A percentile compares a stretch with the other conserved stretches of the same genome.
phyloP scores from a whole-genome alignment of 768 basidiomycete genomes.

The Hericium rajendrae region DNA sequence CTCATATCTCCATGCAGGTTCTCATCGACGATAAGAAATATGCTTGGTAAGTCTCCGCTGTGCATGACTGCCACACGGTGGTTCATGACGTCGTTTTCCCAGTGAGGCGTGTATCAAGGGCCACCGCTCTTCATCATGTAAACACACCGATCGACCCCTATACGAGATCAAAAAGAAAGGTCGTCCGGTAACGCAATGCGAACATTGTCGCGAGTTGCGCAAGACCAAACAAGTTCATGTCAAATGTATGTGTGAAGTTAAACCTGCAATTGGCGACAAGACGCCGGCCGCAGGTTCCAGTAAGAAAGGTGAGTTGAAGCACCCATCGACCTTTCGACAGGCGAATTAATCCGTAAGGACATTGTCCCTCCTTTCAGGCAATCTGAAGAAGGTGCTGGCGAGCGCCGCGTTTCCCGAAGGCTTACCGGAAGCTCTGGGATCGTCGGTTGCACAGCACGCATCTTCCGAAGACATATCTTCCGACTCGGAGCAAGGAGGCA shows the following conservation, averaged over 20 bases:
- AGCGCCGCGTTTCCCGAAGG: constrained; percentile 76
- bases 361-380: constrained; percentile 34
- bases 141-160: constrained; percentile 80
- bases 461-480: constrained; percentile 37
- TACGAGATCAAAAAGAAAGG: constrained; percentile 94
- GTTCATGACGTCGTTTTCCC: constrained; percentile 11
- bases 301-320: constrained; percentile 55
- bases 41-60: constrained; percentile 49
- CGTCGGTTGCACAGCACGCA: constrained; percentile 41
- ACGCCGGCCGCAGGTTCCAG: constrained; percentile 1
- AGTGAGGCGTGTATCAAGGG: constrained; percentile 94
- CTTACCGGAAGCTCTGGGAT: constrained; percentile 60
- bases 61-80: background rate
- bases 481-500: constrained; percentile 50
- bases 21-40: constrained; percentile 65
- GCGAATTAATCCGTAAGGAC: constrained; percentile 19
- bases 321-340: constrained; percentile 6
- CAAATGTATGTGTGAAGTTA: constrained; percentile 59
- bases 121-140: constrained; percentile 83
- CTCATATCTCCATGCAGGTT: constrained; percentile 32
- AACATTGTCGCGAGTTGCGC: constrained; percentile 72
- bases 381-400: constrained; percentile 44
- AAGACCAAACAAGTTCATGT: constrained; percentile 76
- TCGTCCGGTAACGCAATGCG: constrained; percentile 84
- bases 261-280: constrained; percentile 7